Conservation (phyloP, 1,284 basidiomycete genomes). For the Ustilago crameri region DNA sequence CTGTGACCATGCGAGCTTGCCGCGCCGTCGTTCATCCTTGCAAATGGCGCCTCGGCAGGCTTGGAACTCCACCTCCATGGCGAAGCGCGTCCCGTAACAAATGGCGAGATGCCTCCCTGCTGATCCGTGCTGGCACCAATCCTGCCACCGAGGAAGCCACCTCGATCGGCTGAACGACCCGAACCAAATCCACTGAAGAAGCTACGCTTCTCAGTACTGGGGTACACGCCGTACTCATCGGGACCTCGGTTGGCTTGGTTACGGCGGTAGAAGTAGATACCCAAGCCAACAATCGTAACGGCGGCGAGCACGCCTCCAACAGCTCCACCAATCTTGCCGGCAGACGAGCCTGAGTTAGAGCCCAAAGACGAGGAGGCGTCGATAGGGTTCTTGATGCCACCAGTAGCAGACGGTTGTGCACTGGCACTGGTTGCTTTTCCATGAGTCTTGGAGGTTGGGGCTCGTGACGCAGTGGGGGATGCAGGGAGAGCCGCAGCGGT, state of each 20-base stretch:
- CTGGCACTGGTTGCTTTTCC: not conserved
- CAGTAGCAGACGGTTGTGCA: constrained; percentile 10
- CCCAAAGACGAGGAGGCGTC: not conserved
- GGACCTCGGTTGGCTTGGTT: constrained; percentile 22
- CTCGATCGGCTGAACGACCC: constrained; percentile 12
- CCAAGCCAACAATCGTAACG: constrained; percentile 10
- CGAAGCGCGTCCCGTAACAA: constrained; percentile 27
- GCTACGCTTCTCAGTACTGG: constrained; percentile 21
- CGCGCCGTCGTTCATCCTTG: not conserved
- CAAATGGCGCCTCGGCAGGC: constrained; percentile 1
- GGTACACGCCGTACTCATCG: constrained; percentile 41
- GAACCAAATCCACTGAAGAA: constrained; percentile 33
- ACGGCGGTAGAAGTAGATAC: constrained; percentile 16
- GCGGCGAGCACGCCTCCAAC: constrained; percentile 31
- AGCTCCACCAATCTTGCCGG: constrained; percentile 29
- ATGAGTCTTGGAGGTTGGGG: constrained; percentile 19
- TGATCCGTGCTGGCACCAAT: constrained; percentile 29
- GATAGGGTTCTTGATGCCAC: not conserved
- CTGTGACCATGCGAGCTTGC: constrained; percentile 21
- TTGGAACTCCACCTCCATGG: constrained; percentile 29
- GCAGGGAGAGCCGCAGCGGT: constrained; percentile 19
- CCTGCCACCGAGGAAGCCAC: constrained; percentile 6
- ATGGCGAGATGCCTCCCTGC: constrained; percentile 43
- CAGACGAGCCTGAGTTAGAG: constrained; percentile 6
- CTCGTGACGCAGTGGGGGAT: constrained; percentile 10